phyloP scores from a whole-genome alignment of 192 early-diverging fungal genomes.

The Polychytrium aggregatum region DNA sequence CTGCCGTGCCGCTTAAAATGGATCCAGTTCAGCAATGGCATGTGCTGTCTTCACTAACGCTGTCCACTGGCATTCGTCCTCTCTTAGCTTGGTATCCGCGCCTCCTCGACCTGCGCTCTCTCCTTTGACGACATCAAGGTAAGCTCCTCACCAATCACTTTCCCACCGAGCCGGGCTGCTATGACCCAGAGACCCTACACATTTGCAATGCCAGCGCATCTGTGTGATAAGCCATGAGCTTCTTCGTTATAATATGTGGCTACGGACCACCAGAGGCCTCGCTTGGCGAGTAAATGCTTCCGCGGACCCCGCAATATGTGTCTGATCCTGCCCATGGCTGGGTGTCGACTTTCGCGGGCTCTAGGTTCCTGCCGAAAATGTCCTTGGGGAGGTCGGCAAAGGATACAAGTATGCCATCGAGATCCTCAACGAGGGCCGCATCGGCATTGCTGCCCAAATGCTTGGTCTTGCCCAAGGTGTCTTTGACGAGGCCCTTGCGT shows the following conservation, averaged over 20 bases:
- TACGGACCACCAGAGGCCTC: too few relatives aligned
- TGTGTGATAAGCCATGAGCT: too few relatives aligned
- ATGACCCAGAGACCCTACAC: too few relatives aligned
- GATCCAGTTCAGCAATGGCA: too few relatives aligned
- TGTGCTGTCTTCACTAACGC: background rate
- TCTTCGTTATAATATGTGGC: too few relatives aligned
- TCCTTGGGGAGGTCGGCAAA: conserved; percentile 88
- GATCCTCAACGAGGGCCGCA: conserved; percentile 95
- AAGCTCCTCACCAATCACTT: too few relatives aligned
- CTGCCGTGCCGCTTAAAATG: too few relatives aligned
- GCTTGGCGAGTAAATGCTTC: too few relatives aligned
- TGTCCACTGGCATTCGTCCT: background rate
- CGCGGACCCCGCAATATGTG: too few relatives aligned
- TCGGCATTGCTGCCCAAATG: conserved; percentile 99
- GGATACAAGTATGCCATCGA: conserved; percentile 99
- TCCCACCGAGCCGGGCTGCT: too few relatives aligned
- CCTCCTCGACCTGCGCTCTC: conserved; percentile 88
- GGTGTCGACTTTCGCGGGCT: too few relatives aligned
- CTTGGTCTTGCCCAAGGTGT: conserved; percentile 91
- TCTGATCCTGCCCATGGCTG: conserved; percentile 5
- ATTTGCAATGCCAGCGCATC: too few relatives aligned
- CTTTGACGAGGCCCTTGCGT: conserved; percentile 76
- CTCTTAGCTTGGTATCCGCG: conserved; percentile 79
- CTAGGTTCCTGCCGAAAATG: conserved; percentile 73
- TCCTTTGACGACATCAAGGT: conserved; percentile 88